phyloP scores from a whole-genome alignment of 2,329 filamentous ascomycete species.

The Pestalotiopsis sp. region DNA sequence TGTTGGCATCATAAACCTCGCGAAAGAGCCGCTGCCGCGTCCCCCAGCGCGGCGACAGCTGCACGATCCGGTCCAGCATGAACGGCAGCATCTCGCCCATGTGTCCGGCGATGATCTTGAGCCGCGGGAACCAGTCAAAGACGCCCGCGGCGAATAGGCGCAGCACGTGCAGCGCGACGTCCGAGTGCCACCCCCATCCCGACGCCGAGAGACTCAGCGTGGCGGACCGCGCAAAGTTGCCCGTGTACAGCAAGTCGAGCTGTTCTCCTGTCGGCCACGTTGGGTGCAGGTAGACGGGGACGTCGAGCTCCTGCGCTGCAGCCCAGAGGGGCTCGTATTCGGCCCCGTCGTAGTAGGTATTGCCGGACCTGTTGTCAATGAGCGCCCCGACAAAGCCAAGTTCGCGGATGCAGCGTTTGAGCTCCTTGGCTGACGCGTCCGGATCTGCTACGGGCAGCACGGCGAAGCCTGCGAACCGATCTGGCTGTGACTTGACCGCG shows the following conservation, averaged over 20 bases:
- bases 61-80: slow-evolving; percentile 50
- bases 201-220: slow-evolving; percentile 22
- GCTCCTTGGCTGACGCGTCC: slow-evolving; percentile 29
- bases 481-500: slow-evolving; percentile 25
- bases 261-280: slow-evolving; percentile 34
- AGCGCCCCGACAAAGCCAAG: slow-evolving; percentile 36
- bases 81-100: slow-evolving; percentile 55
- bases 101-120: slow-evolving; percentile 44
- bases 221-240: slow-evolving; percentile 35
- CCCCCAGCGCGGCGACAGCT: slow-evolving; percentile 31
- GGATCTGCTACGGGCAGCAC: slow-evolving; percentile 33
- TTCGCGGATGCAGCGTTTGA: slow-evolving; percentile 30
- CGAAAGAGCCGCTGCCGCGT: slow-evolving; percentile 38
- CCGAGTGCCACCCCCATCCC: slow-evolving; percentile 39
- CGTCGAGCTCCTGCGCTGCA: slow-evolving; percentile 45
- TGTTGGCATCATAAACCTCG: slow-evolving; percentile 57
- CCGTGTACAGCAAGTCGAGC: slow-evolving; percentile 33
- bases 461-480: slow-evolving; percentile 32
- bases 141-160: slow-evolving; percentile 27
- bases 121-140: slow-evolving; percentile 37
- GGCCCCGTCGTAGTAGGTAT: slow-evolving; percentile 33
- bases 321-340: slow-evolving; percentile 33
- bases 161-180: slow-evolving; percentile 38
- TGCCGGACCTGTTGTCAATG: slow-evolving; percentile 28
- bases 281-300: slow-evolving; percentile 56